Evolutionary conservation across 495 filamentous ascomycete species (phyloP), one percentile per base, ranked within the genome.

Genomic region (Neurospora sp.): DNA sequence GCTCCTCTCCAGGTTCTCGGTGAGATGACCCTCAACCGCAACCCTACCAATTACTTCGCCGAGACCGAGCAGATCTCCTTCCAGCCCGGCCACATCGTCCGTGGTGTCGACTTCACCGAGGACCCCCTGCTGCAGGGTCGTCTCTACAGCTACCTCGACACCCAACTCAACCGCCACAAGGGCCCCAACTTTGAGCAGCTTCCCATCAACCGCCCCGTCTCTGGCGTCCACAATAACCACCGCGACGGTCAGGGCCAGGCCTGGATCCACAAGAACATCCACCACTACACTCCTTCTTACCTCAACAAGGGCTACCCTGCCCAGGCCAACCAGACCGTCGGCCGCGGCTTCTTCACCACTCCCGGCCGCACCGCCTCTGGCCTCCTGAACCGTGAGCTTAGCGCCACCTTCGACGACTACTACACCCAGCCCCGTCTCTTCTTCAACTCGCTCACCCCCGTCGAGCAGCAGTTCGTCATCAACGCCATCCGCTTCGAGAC

Each of bases 401-500:
- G 89, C 53, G 80, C 89, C 0, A 91, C 89, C 14, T 94, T 94
- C 80, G 79, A 87, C 44, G 92, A 94, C 80, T 88, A 89, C 81
- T 95, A 91, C 91, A 88, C 88, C 4, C 92, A 94, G 77, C 87
- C 91, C 0, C 88, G 92, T 3, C 85, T 94, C 9, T 91, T 94
- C 82, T 93, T 86, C 86, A 93, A 93, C 87, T 93, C 91, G 1
- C 87, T 94, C 61, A 79, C 86, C 7, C 84, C 87, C 9, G 86
- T 87, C 0, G 92, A 94, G 76, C 87, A 93, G 78, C 92, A 94
- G 78, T 91, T 93, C 80, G 78, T 93, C 72, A 85, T 94, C 81
- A 91, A 94, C 81, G 92, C 91, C 1, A 88, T 93, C 72, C 90
- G 92, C 38, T 94, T 94, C 81, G 92, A 94, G 79, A 82, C 85